A percentile compares a stretch with the other conserved stretches of the same genome.
Conservation (phyloP, 2,329 filamentous ascomycete genomes). For the Fusarium citri region DNA sequence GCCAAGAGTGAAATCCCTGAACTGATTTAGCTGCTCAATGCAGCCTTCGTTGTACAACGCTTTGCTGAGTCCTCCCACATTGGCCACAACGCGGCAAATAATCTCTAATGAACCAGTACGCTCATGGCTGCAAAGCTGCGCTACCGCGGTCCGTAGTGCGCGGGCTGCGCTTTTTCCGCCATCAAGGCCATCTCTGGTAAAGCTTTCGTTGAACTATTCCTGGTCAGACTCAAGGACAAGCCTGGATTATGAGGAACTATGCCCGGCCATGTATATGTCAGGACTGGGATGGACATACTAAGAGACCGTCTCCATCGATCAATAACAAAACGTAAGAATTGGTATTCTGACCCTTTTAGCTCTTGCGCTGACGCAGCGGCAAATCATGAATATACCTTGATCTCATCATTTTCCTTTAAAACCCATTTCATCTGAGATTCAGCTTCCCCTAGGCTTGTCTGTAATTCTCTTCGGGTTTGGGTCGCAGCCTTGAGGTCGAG, state of each 20-base stretch:
- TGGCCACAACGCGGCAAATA: slow-evolving; percentile 67
- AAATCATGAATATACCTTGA: slow-evolving; percentile 57
- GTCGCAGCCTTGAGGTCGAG: slow-evolving; percentile 65
- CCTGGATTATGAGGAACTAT: neutral
- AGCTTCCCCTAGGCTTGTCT: slow-evolving; percentile 58
- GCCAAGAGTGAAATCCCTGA: slow-evolving; percentile 68
- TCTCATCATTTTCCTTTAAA: slow-evolving; percentile 54
- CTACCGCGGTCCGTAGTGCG: slow-evolving; percentile 61
- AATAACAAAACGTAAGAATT: slow-evolving; percentile 71
- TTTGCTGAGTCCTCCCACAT: slow-evolving; percentile 62
- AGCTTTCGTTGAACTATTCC: slow-evolving; percentile 66
- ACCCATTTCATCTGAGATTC: slow-evolving; percentile 52
- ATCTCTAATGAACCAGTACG: slow-evolving; percentile 63
- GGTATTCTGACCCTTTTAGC: slow-evolving; percentile 55
- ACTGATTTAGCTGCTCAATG: slow-evolving; percentile 56
- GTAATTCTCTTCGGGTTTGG: slow-evolving; percentile 61
- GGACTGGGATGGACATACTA: slow-evolving; percentile 55
- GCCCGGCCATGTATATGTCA: neutral
- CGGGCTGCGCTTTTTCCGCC: slow-evolving; percentile 66
- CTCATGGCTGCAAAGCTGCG: slow-evolving; percentile 57
- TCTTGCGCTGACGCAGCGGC: slow-evolving; percentile 13
- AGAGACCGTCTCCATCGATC: slow-evolving; percentile 72
- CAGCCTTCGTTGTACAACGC: slow-evolving; percentile 62
- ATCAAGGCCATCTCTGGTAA: slow-evolving; percentile 65
- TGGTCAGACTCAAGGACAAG: slow-evolving; percentile 4